phyloP scores from a whole-genome alignment of 768 basidiomycete species.

The Serendipita indica region DNA sequence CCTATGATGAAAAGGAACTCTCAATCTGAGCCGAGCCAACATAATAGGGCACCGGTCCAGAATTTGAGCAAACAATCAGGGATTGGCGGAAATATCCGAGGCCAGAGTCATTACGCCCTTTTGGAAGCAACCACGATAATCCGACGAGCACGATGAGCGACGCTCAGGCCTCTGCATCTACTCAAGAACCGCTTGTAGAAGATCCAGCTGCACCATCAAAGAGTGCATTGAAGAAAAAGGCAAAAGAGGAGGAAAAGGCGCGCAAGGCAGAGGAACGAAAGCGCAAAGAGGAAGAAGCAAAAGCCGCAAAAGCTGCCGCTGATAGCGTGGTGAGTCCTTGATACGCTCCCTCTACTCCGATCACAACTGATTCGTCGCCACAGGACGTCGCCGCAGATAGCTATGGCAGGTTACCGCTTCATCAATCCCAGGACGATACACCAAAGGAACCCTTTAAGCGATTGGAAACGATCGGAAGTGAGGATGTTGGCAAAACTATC shows the following conservation, averaged over 20 bases:
- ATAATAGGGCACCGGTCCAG: background rate
- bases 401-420: conserved; percentile 79
- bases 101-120: conserved; percentile 2
- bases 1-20: background rate
- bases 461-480: conserved; percentile 20
- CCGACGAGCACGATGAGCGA: background rate
- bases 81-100: background rate
- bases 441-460: conserved; percentile 26
- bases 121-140: background rate
- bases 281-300: conserved; percentile 61
- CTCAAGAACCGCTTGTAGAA: conserved; percentile 13
- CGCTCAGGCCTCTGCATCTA: background rate
- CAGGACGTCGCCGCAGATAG: conserved; percentile 65
- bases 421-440: conserved; percentile 58
- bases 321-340: conserved; percentile 34
- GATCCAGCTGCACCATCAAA: conserved; percentile 51
- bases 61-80: background rate
- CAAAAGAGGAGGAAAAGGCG: conserved; percentile 82
- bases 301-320: conserved; percentile 45
- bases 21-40: background rate
- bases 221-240: conserved; percentile 79
- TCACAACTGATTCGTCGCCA: background rate
- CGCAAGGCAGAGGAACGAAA: conserved; percentile 78
- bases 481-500: conserved; percentile 56
- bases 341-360: background rate